Evolutionary conservation across 192 early-diverging fungal genomes (phyloP), one percentile per base, ranked within the genome.

Genomic region (Umbelopsis sp.): DNA sequence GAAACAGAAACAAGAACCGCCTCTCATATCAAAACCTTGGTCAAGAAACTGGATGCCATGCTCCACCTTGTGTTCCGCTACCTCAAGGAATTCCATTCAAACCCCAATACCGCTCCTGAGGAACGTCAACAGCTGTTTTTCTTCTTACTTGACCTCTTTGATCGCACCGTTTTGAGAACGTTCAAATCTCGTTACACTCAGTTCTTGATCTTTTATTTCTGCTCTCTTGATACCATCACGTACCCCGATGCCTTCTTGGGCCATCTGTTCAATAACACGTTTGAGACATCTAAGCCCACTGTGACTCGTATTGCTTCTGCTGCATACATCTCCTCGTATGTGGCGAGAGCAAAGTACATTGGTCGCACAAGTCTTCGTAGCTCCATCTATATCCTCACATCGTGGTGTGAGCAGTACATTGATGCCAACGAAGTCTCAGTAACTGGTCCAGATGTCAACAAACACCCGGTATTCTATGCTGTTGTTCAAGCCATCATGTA

Each of bases 141-240:
- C 20, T 76, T 81, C 13, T 75, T 97, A 45, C 72, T 98, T 16
- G 86, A 88, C 22, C 84, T 95, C 30, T 99, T 98, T 76, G 90
- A 92, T 65, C 79, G 86, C 21, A 84, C 87, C 2, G 84, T 97
- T 23, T 74, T 98, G 21, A 89, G 91, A 3, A 99, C 96, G 0
- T 91, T 95, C 74, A 91, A 91, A 69, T 92, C 93, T 48, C 89
- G 94, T 37, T 94, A 95, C 79, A 92, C 91, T 9, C 97, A 99
- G 78, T 99, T 98, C 67, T 70, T 97, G 23, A 75, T 95, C 25
- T 99, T 97, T 71, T 95, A 94, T 79, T 82, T 87, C 33, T 87
- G 89, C 47, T 87, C 91, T 16, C 74, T 88, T 33, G 86, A 89
- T 64, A 30, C 83, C n/a, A 46, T 55, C 66, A 52, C 78, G 64